phyloP scores from a whole-genome alignment of 2,329 filamentous ascomycete genomes.

The Knoxdaviesia proteae region DNA sequence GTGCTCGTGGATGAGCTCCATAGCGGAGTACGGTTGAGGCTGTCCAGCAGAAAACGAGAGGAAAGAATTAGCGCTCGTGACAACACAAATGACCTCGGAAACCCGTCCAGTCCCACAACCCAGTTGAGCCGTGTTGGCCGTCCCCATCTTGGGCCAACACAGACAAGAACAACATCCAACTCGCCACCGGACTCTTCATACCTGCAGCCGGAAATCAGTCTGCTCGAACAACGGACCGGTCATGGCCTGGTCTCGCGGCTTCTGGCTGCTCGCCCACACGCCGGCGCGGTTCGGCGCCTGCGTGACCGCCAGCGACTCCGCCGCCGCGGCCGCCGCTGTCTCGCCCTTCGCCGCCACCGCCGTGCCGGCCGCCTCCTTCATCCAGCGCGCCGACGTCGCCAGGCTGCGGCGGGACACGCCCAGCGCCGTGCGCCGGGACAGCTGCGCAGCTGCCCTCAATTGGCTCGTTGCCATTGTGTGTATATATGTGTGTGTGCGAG shows the following conservation, averaged over 20 bases:
- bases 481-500: no score
- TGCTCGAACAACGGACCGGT: slow-evolving; percentile 89
- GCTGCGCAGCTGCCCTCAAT: no score
- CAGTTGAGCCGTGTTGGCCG: not conserved
- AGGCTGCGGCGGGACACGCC: slow-evolving; percentile 19
- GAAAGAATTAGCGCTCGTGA: not conserved
- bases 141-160: not conserved
- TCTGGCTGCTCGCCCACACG: slow-evolving; percentile 76
- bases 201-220: slow-evolving; percentile 83
- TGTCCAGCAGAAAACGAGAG: slow-evolving; percentile 14
- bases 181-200: slow-evolving; percentile 21
- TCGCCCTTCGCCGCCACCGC: slow-evolving; percentile 7
- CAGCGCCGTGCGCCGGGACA: no score
- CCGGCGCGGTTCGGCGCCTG: slow-evolving; percentile 75
- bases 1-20: slow-evolving; percentile 89
- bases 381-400: slow-evolving; percentile 23
- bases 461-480: no score
- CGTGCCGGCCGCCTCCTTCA: slow-evolving; percentile 5
- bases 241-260: slow-evolving; percentile 67
- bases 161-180: not conserved
- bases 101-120: not conserved
- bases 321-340: slow-evolving; percentile 18
- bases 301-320: slow-evolving; percentile 14
- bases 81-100: not conserved
- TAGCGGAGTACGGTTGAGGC: slow-evolving; percentile 78